Percentiles rank a stretch among this genome's conserved stretches.
Evolutionary conservation across 805 yeast genomes (phyloP).

Genomic region (Candida takata): DNA sequence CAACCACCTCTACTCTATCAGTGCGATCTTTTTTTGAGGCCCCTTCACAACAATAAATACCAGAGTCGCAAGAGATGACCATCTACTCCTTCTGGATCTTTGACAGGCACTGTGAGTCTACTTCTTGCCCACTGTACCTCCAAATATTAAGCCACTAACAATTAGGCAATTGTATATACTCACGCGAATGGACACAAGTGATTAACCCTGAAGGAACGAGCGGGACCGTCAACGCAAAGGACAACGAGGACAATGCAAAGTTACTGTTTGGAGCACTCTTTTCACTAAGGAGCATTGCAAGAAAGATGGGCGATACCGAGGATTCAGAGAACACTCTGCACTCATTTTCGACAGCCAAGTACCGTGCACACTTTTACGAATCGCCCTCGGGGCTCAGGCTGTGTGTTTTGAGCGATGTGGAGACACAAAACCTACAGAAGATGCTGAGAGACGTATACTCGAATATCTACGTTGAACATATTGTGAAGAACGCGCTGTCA

Average conservation of each 20-base stretch:
- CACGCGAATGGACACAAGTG: constrained; percentile 57
- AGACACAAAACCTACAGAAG: constrained; percentile 45
- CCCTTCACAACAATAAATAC: no score
- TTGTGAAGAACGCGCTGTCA: constrained; percentile 54
- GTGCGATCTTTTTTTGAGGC: no score
- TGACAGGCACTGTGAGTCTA: constrained; percentile 71
- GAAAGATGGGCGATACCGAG: constrained; percentile 37
- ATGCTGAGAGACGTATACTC: constrained; percentile 55
- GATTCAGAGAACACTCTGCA: constrained; percentile 32
- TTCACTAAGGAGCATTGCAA: constrained; percentile 69
- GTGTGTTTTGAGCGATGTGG: constrained; percentile 63
- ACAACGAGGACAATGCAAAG: constrained; percentile 66
- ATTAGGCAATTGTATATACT: constrained; percentile 66
- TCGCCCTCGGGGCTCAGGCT: constrained; percentile 75
- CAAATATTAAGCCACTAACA: background rate
- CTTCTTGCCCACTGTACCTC: background rate
- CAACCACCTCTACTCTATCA: no score
- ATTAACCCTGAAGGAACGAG: constrained; percentile 13
- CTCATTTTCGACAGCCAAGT: constrained; percentile 65
- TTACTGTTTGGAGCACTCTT: constrained; percentile 79
- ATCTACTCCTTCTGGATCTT: constrained; percentile 85
- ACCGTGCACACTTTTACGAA: constrained; percentile 74
- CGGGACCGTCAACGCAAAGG: constrained; percentile 43
- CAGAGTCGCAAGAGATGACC: no score
- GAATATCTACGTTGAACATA: constrained; percentile 48